Percentiles rank a stretch among this genome's conserved stretches.
These are phyloP conservation scores for Sordariomycetes sp. DNA, from an alignment of 2,329 filamentous ascomycete species.

Conservation along the genomic window DNA sequence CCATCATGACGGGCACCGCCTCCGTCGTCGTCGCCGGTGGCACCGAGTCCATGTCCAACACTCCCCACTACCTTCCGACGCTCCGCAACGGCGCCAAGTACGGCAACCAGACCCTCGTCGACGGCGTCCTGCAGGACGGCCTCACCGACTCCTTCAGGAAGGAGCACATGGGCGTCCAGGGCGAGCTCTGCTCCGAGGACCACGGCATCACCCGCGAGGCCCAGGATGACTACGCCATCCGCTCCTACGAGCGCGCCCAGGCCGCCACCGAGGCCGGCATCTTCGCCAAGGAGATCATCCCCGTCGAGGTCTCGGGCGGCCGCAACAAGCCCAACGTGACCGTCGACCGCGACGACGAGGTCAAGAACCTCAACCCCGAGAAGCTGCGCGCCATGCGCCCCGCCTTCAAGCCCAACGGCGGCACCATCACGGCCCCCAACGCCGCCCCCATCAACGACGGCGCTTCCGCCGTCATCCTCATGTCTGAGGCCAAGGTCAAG, in stretches of 20 bases:
- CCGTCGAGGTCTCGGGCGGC: conserved; percentile 75
- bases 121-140: conserved; percentile 89
- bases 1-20: conserved; percentile 92
- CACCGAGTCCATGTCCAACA: conserved; percentile 97
- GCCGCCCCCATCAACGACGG: conserved; percentile 94
- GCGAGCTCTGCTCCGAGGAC: conserved; percentile 81
- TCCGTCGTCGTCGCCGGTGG: conserved; percentile 88
- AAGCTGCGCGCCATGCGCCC: conserved; percentile 79
- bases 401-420: conserved; percentile 64
- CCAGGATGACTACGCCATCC: conserved; percentile 93
- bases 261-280: conserved; percentile 67
- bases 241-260: conserved; percentile 87
- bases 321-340: conserved; percentile 78
- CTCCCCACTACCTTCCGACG: conserved; percentile 85
- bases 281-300: conserved; percentile 78
- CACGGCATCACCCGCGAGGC: conserved; percentile 69
- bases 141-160: conserved; percentile 90
- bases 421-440: conserved; percentile 91
- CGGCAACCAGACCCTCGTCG: conserved; percentile 77
- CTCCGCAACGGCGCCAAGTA: conserved; percentile 86
- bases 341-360: conserved; percentile 83
- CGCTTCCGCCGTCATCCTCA: conserved; percentile 80
- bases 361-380: conserved; percentile 80
- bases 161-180: conserved; percentile 92
- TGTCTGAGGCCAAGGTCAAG: conserved; percentile 89